Evolutionary conservation across 805 yeast species (phyloP).

Genomic region (Lachancea nothofagi): DNA sequence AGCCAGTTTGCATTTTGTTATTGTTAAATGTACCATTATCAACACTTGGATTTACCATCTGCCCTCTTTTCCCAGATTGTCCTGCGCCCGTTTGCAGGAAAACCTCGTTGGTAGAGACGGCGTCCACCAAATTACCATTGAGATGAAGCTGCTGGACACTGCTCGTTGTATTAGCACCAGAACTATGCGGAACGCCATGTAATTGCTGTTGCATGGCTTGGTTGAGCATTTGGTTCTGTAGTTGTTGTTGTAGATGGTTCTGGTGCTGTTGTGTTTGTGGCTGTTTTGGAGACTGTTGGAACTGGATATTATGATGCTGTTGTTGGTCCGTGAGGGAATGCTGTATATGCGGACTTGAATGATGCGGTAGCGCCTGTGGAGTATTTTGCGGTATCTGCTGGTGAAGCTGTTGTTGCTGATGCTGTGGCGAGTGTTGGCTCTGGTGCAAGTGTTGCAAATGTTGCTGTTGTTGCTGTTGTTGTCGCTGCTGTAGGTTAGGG

Average conservation of each 20-base stretch:
- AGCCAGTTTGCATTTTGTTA: conserved; percentile 15
- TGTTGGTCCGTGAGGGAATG: conserved; percentile 9
- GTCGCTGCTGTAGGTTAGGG: conserved; percentile 15
- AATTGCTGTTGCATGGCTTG: conserved; percentile 13
- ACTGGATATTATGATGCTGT: conserved; percentile 10
- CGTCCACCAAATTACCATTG: conserved; percentile 63
- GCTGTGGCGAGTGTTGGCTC: conserved; percentile 13
- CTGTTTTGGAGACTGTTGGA: conserved; percentile 9
- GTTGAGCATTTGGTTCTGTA: conserved; percentile 13
- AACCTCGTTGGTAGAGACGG: conserved; percentile 90
- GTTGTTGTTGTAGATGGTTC: conserved; percentile 11
- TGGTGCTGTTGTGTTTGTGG: conserved; percentile 13
- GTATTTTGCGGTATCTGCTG: conserved; percentile 2
- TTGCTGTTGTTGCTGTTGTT: conserved; percentile 16
- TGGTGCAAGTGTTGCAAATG: conserved; percentile 7
- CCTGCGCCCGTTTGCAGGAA: conserved; percentile 45
- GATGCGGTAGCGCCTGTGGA: conserved; percentile 10
- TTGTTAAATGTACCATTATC: conserved; percentile 17
- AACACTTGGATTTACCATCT: conserved; percentile 2
- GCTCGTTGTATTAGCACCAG: conserved; percentile 7
- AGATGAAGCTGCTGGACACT: conserved; percentile 19
- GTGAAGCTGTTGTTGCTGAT: conserved; percentile 14
- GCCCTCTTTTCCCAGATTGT: conserved; percentile 8
- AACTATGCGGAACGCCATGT: conserved; percentile 6
- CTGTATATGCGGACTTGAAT: conserved; percentile 7